Evolutionary conservation across 1,139 yeast genomes (phyloP).

Genomic region (Debaryomycetaceae sp.): DNA sequence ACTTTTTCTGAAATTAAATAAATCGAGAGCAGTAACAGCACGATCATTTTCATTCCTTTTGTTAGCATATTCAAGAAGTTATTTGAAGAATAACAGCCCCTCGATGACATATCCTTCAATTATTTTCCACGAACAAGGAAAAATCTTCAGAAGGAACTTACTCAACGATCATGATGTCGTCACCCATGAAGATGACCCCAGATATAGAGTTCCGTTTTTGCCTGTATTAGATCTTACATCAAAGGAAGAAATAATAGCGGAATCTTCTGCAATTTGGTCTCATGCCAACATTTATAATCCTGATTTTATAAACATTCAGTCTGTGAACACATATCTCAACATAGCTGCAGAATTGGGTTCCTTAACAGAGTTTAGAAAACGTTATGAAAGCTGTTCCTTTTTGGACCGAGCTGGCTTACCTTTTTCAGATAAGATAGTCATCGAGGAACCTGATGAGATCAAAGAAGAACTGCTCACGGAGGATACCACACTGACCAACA

Average conservation of each 20-base stretch:
- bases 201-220: constrained; percentile 58
- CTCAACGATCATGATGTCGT: constrained; percentile 22
- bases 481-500: constrained; percentile 3
- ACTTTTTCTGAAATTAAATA: constrained; percentile 54
- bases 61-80: constrained; percentile 52
- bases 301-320: constrained; percentile 35
- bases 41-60: constrained; percentile 53
- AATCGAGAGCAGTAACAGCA: constrained; percentile 33
- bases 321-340: constrained; percentile 51
- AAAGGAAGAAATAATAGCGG: constrained; percentile 54
- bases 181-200: constrained; percentile 9
- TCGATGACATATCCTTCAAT: constrained; percentile 34
- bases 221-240: constrained; percentile 50
- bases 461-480: constrained; percentile 10
- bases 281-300: constrained; percentile 46
- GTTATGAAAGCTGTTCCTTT: constrained; percentile 49
- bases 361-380: constrained; percentile 46
- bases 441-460: constrained; percentile 21
- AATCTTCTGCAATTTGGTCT: constrained; percentile 75
- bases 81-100: constrained; percentile 8
- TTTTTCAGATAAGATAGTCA: constrained; percentile 7
- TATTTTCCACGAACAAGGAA: constrained; percentile 43
- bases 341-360: constrained; percentile 49
- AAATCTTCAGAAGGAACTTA: constrained; percentile 43
- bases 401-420: constrained; percentile 30